phyloP scores from a whole-genome alignment of 2,329 filamentous ascomycete species.

The Aspergillus ibericus region DNA sequence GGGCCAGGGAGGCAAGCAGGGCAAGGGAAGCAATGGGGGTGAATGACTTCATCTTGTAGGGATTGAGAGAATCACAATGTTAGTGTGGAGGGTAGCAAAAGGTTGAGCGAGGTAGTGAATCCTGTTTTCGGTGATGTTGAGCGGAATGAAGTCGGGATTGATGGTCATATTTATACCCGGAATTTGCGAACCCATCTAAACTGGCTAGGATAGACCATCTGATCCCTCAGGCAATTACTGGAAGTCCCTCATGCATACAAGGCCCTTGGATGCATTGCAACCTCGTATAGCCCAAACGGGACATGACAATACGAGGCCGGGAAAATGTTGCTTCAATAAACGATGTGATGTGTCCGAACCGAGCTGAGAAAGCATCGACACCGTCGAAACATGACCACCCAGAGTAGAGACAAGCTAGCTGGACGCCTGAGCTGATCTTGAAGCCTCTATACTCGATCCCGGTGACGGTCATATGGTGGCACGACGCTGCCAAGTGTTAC shows the following conservation, averaged over 20 bases:
- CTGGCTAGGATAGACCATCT: not conserved
- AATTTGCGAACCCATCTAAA: too few species aligned
- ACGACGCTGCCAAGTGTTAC: not conserved
- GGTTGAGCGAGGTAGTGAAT: too few species aligned
- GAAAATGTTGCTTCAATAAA: not conserved
- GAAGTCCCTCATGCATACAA: not conserved
- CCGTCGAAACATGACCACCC: not conserved
- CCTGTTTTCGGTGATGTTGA: not conserved
- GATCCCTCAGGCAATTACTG: not conserved
- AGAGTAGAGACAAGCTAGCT: not conserved
- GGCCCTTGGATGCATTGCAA: not conserved
- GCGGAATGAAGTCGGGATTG: not conserved
- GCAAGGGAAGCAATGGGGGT: constrained; percentile 2
- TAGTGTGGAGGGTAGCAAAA: not conserved
- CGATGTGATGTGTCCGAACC: not conserved
- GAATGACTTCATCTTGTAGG: constrained; percentile 6
- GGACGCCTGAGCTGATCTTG: not conserved
- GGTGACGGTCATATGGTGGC: not conserved
- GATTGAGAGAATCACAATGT: too few species aligned
- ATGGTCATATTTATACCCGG: not conserved
- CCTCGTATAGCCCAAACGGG: not conserved
- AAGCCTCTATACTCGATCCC: not conserved
- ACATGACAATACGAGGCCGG: not conserved
- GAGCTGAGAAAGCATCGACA: not conserved
- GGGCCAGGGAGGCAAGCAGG: constrained; percentile 2